Evolutionary conservation across 2,329 filamentous ascomycete genomes (phyloP), one percentile per base, ranked within the genome.

Genomic region (Calonectria honghensis): DNA sequence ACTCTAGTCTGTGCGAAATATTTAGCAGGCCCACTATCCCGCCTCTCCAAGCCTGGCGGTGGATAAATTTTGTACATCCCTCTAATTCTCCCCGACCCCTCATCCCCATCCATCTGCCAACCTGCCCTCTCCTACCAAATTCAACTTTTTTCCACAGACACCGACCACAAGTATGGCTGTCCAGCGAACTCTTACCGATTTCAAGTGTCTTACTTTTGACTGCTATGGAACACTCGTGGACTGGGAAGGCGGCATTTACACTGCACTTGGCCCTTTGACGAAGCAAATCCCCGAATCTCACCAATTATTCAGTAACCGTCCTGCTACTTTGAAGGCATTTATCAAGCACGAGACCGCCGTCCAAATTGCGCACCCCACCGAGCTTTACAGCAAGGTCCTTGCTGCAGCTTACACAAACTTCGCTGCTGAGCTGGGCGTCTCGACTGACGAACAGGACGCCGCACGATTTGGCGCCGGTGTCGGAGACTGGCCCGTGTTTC

Each of bases 161-260:
- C n/a, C 41, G 50, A 11, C 57, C 31, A 35, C 54, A 39, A 63
- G 6, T 54, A 69, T 69, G 67, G 67, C 54, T 31, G 50, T 13
- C 54, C 29, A 51, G n/a, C 54, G 67, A 69, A 54, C 67, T 20
- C 67, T 69, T 31, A 50, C 67, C 35, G 63, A 61, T 6, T 73
- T 73, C 31, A 69, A 45, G 10, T 41, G 65, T 45, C 89, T 95
- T 39, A 92, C 91, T 80, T 95, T 96, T 84, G 94, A 96, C 85
- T 91, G 94, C 85, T 96, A 94, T 83, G 94, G 94, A 81, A 96
- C 94, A 0, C 88, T 96, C 3, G 91, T 96, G 71, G 93, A 96
- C 86, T 95, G 93, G 93, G 92, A 95, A 83, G 82, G 85, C 29
- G 93, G 93, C 70, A 89, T 95, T 72, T 83, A 89, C 59, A 76